phyloP scores from a whole-genome alignment of 352 stramenopile species.

The Globisporangium paddicum region DNA sequence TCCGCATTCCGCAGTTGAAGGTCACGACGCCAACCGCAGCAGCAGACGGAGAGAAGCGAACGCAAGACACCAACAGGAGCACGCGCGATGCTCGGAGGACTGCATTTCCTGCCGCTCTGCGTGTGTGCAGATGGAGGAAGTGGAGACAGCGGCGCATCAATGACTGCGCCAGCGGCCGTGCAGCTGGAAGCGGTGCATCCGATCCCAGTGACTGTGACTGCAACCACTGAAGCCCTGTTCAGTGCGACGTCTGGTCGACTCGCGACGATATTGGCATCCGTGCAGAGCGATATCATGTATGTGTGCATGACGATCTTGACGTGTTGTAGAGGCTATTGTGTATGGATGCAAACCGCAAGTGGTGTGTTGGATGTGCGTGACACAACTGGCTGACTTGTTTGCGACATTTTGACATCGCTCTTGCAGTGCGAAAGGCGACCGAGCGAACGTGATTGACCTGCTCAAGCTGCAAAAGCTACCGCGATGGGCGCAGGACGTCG shows the following conservation, averaged over 20 bases:
- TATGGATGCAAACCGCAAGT: neutral
- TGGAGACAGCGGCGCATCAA: neutral
- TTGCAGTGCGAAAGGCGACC: neutral
- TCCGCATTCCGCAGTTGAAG: conserved; percentile 14
- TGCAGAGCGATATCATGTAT: conserved; percentile 36
- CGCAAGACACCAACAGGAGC: no score
- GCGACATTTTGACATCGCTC: neutral
- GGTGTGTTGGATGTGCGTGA: neutral
- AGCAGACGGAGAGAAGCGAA: no score
- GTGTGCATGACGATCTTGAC: neutral
- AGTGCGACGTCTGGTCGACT: conserved; percentile 23
- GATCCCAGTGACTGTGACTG: neutral
- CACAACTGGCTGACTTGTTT: neutral
- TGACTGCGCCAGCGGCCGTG: conserved; percentile 20
- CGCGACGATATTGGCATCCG: conserved; percentile 26
- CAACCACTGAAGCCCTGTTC: neutral
- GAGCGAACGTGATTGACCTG: conserved; percentile 19
- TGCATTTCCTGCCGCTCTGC: conserved; percentile 57
- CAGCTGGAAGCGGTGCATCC: conserved; percentile 12
- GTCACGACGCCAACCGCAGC: neutral
- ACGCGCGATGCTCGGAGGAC: conserved; percentile 38
- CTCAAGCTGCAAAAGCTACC: conserved; percentile 39
- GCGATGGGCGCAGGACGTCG: conserved; percentile 48
- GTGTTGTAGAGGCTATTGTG: neutral
- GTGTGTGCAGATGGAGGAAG: conserved; percentile 19